These are phyloP conservation scores for Marchantia polymorpha DNA, from an alignment of 225 moss, liverwort and hornwort genomes.

Conservation along the genomic window DNA sequence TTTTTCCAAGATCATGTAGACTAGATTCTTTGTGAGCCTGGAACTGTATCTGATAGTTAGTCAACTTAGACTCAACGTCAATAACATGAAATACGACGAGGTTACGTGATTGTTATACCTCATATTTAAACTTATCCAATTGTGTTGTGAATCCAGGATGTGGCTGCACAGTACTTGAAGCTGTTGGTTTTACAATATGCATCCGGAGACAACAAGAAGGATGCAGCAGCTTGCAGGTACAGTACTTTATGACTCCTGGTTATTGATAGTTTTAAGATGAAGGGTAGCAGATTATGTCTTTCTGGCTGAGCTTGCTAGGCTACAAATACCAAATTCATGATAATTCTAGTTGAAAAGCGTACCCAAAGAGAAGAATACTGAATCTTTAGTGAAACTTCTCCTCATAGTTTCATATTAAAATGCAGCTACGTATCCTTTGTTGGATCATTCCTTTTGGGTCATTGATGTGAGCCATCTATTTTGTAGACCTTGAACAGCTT, in stretches of 20 bases:
- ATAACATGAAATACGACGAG: too few relatives aligned
- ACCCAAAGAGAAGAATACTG: too few relatives aligned
- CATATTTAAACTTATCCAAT: background rate
- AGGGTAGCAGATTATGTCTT: background rate
- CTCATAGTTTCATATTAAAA: too few relatives aligned
- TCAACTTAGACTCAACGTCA: too few relatives aligned
- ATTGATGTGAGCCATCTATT: too few relatives aligned
- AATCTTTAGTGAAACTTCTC: too few relatives aligned
- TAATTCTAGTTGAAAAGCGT: background rate
- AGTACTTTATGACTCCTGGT: background rate
- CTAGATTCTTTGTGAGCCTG: background rate
- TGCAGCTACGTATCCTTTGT: too few relatives aligned
- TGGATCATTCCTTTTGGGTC: too few relatives aligned
- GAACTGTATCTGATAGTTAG: background rate
- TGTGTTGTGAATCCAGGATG: conserved; percentile 53
- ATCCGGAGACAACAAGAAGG: conserved; percentile 62
- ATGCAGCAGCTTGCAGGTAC: conserved; percentile 75
- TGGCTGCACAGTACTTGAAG: conserved; percentile 68
- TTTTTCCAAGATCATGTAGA: background rate
- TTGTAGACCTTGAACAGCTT: too few relatives aligned
- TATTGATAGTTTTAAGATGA: background rate
- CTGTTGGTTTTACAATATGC: conserved; percentile 71
- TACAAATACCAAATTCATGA: too few relatives aligned
- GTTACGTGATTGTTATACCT: too few relatives aligned
- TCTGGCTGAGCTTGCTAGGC: too few relatives aligned